Percentiles rank a stretch among this genome's conserved stretches.
Conservation (phyloP, 495 filamentous ascomycete species). For the Letharia lupina region DNA sequence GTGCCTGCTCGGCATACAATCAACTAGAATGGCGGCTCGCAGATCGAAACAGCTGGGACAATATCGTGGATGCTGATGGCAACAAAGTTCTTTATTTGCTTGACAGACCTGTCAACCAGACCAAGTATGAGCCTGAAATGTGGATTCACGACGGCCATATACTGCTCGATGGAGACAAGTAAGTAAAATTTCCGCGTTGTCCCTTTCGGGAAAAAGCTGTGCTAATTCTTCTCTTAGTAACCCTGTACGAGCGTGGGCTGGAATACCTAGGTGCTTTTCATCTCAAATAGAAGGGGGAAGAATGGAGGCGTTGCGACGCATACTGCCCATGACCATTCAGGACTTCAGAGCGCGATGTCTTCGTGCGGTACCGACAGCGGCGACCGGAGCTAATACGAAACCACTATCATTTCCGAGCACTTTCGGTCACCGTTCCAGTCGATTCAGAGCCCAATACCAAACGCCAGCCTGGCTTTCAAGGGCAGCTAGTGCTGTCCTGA, state of each 20-base stretch:
- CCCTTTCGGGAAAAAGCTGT: neutral
- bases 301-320: conserved; percentile 10
- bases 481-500: neutral
- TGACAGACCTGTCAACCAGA: neutral
- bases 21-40: conserved; percentile 13
- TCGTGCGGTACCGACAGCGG: neutral
- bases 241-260: conserved; percentile 13
- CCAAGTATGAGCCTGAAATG: neutral
- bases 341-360: conserved; percentile 17
- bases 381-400: neutral
- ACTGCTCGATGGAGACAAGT: conserved; percentile 17
- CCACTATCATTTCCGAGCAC: conserved; percentile 5
- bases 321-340: conserved; percentile 10
- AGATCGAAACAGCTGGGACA: neutral
- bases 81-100: conserved; percentile 9
- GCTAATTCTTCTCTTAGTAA: neutral
- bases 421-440: conserved; percentile 7
- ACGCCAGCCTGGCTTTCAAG: neutral
- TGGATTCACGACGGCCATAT: conserved; percentile 12
- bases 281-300: conserved; percentile 15
- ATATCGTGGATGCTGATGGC: conserved; percentile 13
- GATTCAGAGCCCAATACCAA: conserved; percentile 10
- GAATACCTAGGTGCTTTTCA: conserved; percentile 13
- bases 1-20: neutral
- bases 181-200: neutral